A percentile compares a stretch with the other conserved stretches of the same genome.
These are phyloP conservation scores for Blastocrithidia nonstop DNA, from an alignment of 208 protist genomes.

Conservation along the genomic window DNA sequence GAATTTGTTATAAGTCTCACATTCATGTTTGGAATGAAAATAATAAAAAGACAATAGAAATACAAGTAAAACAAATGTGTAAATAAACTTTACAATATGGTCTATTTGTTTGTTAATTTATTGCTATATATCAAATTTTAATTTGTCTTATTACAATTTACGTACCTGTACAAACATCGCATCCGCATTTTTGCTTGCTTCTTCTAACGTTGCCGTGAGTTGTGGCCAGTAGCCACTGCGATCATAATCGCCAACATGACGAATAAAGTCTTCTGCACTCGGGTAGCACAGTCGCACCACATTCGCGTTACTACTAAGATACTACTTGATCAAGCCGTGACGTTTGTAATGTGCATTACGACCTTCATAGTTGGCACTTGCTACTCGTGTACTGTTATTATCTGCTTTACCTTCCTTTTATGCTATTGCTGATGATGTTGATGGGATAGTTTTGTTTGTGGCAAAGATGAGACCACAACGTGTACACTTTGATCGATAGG, in stretches of 20 bases:
- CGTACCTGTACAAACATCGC: slow-evolving; percentile 5
- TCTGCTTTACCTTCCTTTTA: slow-evolving; percentile 26
- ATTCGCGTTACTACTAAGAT: slow-evolving; percentile 32
- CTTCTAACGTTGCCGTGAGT: slow-evolving; percentile 19
- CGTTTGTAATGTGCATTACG: slow-evolving; percentile 58
- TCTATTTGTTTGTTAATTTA: too few species aligned
- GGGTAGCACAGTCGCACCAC: slow-evolving; percentile 58
- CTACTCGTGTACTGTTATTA: slow-evolving; percentile 43
- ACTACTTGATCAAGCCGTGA: slow-evolving; percentile 58
- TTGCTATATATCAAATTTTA: too few species aligned
- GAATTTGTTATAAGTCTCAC: too few species aligned
- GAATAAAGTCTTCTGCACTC: slow-evolving; percentile 28
- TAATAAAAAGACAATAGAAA: too few species aligned
- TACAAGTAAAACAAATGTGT: too few species aligned
- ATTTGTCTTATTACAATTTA: too few species aligned
- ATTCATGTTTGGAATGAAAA: too few species aligned
- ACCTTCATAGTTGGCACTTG: slow-evolving; percentile 20
- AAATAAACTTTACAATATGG: too few species aligned
- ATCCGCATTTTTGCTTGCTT: slow-evolving; percentile 19
- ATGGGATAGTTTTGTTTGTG: too few species aligned
- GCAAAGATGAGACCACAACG: too few species aligned
- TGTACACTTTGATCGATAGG: too few species aligned
- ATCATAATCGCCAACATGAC: slow-evolving; percentile 17
- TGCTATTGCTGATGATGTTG: slow-evolving; percentile 1
- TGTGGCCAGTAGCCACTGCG: slow-evolving; percentile 16